phyloP scores from a whole-genome alignment of 805 yeast genomes.

The Candida boidinii region DNA sequence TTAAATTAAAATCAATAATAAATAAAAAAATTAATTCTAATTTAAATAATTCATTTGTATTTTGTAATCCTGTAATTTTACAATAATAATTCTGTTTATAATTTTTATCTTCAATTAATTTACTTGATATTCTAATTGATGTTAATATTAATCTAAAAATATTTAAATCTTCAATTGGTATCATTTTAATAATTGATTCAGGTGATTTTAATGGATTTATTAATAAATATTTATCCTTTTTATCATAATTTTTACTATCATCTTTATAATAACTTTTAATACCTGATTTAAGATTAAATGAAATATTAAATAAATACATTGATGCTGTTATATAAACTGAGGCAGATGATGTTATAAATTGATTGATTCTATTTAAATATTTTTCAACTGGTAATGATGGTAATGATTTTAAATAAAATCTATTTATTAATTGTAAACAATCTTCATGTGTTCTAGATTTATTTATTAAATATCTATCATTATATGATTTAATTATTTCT shows the following conservation, averaged over 20 bases:
- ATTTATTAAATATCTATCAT: slow-evolving; percentile 8
- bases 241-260: background rate
- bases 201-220: slow-evolving; percentile 5
- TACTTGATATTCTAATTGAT: slow-evolving; percentile 29
- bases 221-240: background rate
- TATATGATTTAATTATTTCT: background rate
- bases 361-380: slow-evolving; percentile 24
- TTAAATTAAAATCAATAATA: slow-evolving; percentile 31
- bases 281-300: slow-evolving; percentile 16
- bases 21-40: slow-evolving; percentile 33
- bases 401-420: slow-evolving; percentile 22
- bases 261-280: background rate
- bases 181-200: slow-evolving; percentile 9
- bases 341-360: slow-evolving; percentile 21
- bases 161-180: slow-evolving; percentile 27
- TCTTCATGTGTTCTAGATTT: slow-evolving; percentile 3
- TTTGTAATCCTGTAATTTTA: slow-evolving; percentile 35
- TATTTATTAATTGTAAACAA: slow-evolving; percentile 11
- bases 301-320: slow-evolving; percentile 20
- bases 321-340: slow-evolving; percentile 23
- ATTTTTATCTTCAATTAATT: slow-evolving; percentile 35
- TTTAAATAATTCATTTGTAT: slow-evolving; percentile 27
- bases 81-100: slow-evolving; percentile 34
- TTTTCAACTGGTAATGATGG: slow-evolving; percentile 20
- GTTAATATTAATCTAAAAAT: slow-evolving; percentile 32